Base-by-base conservation (phyloP, 371 early-diverging fungal species). In the Nematocida minor region DNA sequence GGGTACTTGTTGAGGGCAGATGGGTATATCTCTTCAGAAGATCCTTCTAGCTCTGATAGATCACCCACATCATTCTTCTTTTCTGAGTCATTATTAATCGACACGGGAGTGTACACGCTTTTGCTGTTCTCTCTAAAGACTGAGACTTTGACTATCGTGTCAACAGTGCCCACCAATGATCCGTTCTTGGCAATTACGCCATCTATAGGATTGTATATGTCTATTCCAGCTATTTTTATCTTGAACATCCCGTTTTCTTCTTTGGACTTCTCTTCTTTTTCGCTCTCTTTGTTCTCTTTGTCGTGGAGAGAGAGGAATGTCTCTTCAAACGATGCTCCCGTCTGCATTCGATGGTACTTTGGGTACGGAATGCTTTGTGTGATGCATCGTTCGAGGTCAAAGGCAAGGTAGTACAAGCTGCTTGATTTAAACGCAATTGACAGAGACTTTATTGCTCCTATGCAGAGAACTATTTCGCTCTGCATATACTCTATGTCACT, bases 341-440 rank as follows among this genome's bases (percentile, higher is more conserved):
- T 83, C 77, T 85, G 84, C 46, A 85, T 53, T 42, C 67, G 1
- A 6, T 14, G 78, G 69, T 82, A 83, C 49, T 79, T 79, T 25
- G 80, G 69, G 55, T 79, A 78, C 66, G 80, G 80, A 25, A 85
- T 63, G 0, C 70, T 64, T 44, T 84, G 85, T n/a, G 66, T 55
- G 40, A 85, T 47, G 78, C 80, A 80, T 54, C 55, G 62, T 62
- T 83, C 81, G 27, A 83, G 54, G 49, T 60, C 71, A 54, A 80
- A 63, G 4, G 67, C n/a, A 4, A 55, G 14, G 31, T 55, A 32
- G 40, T 42, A 69, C 7, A 77, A 9, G 22, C 11, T n/a, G 9
- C 55, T 77, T 9, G 53, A 20, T 25, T 70, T 77, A 11, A 70
- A 14, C 4, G 22, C 46, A 1, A 29, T 9, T 20, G 49, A 11